A percentile compares a stretch with the other conserved stretches of the same genome.
Evolutionary conservation across 2,329 filamentous ascomycete genomes (phyloP).

Genomic region (Colletotrichum lupini): DNA sequence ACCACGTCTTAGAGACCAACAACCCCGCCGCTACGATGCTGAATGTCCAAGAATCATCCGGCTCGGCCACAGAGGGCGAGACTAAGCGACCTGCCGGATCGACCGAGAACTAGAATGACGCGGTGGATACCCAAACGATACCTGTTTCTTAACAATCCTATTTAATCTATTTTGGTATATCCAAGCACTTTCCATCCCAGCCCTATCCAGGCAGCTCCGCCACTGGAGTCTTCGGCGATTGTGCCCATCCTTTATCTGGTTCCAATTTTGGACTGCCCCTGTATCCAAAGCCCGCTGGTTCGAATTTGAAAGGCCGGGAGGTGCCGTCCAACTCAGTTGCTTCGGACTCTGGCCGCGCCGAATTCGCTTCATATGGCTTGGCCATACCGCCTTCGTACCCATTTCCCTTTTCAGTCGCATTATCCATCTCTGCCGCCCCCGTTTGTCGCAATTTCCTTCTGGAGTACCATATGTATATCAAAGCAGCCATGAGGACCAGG

Average conservation of each 20-base stretch:
- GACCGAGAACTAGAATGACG: too few species aligned
- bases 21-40: too few species aligned
- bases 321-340: background rate
- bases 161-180: background rate
- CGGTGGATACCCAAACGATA: slow-evolving; percentile 44
- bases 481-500: slow-evolving; percentile 36
- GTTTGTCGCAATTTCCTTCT: slow-evolving; percentile 25
- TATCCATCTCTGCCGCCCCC: background rate
- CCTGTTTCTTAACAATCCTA: background rate
- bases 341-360: background rate
- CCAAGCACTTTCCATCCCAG: background rate
- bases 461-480: slow-evolving; percentile 38
- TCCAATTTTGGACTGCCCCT: background rate
- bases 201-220: background rate
- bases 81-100: too few species aligned
- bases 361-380: background rate
- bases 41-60: too few species aligned
- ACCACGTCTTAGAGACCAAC: background rate
- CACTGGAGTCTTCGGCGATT: background rate
- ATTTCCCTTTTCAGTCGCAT: background rate
- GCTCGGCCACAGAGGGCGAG: too few species aligned
- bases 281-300: background rate
- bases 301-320: background rate
- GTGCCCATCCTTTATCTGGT: background rate
- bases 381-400: background rate